Percentiles rank a stretch among this genome's conserved stretches.
Evolutionary conservation across 129 eudicot genomes (phyloP).

Genomic region (Flaveria trinervia): DNA sequence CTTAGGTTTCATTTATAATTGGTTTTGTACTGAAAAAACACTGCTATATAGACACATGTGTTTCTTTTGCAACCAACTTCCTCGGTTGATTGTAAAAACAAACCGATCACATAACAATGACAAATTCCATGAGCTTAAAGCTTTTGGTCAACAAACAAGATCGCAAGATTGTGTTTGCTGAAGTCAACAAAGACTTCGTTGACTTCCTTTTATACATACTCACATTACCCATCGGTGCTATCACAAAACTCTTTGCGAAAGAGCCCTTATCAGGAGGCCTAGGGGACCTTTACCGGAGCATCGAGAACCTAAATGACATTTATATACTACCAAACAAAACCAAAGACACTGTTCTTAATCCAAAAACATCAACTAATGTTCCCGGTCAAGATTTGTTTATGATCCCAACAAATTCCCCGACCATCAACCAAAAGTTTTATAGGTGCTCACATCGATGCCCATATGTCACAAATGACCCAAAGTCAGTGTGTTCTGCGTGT

Average conservation of each 20-base stretch:
- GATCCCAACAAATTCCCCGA: slow-evolving; percentile 24
- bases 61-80: neutral
- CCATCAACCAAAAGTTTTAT: slow-evolving; percentile 20
- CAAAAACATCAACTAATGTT: slow-evolving; percentile 19
- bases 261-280: slow-evolving; percentile 32
- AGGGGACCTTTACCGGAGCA: slow-evolving; percentile 41
- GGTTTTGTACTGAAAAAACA: neutral
- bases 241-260: slow-evolving; percentile 36
- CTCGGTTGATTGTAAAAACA: neutral
- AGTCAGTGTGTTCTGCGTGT: slow-evolving; percentile 29
- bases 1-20: too few species aligned
- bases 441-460: slow-evolving; percentile 4
- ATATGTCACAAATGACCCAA: slow-evolving; percentile 28
- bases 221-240: slow-evolving; percentile 35
- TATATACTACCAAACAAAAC: slow-evolving; percentile 35
- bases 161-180: slow-evolving; percentile 39
- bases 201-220: slow-evolving; percentile 45
- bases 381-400: slow-evolving; percentile 29
- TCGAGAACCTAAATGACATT: slow-evolving; percentile 30
- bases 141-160: slow-evolving; percentile 37
- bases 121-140: slow-evolving; percentile 33
- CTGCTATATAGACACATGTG: too few species aligned
- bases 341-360: slow-evolving; percentile 39
- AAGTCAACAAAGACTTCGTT: slow-evolving; percentile 45
- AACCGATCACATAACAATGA: slow-evolving; percentile 20